These are phyloP conservation scores for Xylariaceae sp. DNA, from an alignment of 2,329 filamentous ascomycete species.

Conservation along the genomic window DNA sequence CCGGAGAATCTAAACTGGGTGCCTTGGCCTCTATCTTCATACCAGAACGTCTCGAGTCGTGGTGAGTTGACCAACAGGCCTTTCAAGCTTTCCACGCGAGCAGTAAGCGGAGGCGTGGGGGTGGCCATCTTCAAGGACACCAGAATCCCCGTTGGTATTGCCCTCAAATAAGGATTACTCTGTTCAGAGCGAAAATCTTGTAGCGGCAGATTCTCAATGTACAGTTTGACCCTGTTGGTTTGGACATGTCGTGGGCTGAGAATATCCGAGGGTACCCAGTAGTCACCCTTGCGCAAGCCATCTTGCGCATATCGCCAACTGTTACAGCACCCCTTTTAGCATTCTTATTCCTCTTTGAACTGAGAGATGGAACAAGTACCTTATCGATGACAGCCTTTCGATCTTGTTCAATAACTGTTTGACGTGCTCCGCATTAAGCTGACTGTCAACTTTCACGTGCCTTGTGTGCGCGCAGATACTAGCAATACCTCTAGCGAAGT, in stretches of 20 bases:
- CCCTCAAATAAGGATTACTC: slow-evolving; percentile 46
- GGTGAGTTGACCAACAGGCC: slow-evolving; percentile 48
- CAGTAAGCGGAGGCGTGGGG: slow-evolving; percentile 50
- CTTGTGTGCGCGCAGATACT: slow-evolving; percentile 49
- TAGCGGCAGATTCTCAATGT: slow-evolving; percentile 52
- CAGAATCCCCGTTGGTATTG: slow-evolving; percentile 48
- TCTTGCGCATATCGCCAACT: slow-evolving; percentile 51
- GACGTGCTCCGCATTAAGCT: slow-evolving; percentile 48
- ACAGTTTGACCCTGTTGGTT: slow-evolving; percentile 42
- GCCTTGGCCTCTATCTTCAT: slow-evolving; percentile 53
- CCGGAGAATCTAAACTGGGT: slow-evolving; percentile 50
- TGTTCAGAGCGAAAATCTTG: slow-evolving; percentile 45
- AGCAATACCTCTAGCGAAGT: slow-evolving; percentile 43
- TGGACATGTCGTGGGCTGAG: slow-evolving; percentile 43
- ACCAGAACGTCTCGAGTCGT: slow-evolving; percentile 49
- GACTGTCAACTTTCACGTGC: slow-evolving; percentile 49
- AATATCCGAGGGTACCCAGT: slow-evolving; percentile 50
- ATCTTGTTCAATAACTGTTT: slow-evolving; percentile 46
- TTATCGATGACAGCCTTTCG: slow-evolving; percentile 47
- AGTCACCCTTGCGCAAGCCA: slow-evolving; percentile 36
- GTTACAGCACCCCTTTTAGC: not conserved
- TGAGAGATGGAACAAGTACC: slow-evolving; percentile 40
- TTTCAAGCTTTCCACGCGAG: slow-evolving; percentile 51
- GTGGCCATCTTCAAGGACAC: slow-evolving; percentile 50
- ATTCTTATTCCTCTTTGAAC: not conserved